Base-by-base conservation (phyloP, 2,329 filamentous ascomycete species). In the Tolypocladium ovalisporum region DNA sequence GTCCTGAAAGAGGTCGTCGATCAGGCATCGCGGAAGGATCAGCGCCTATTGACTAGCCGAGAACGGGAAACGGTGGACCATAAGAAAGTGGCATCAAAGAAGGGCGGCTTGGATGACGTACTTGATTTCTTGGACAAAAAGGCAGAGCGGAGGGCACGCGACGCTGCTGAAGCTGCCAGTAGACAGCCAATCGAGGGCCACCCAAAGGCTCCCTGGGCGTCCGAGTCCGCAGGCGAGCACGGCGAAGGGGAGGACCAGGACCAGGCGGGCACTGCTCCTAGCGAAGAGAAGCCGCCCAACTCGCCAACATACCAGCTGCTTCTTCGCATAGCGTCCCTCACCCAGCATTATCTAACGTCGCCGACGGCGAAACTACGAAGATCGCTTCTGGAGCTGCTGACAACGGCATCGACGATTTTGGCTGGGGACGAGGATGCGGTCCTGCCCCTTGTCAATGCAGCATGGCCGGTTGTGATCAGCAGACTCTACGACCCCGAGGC, bases 301-400 rank as follows among this genome's bases (percentile, higher is more conserved):
- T 88, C 88, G 52, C 87, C 88, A 62, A 89, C 89, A 0, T 95
- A 95, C 70, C 79, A 79, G n/a, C 80, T 97, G 13, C 82, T 97
- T 4, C 79, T 90, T 37, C 87, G 86, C 58, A 94, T 99, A 57
- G 84, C 91, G 29, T 82, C 83, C 54, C 83, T 96, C 1, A 93
- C 91, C 6, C 92, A 96, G 66, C 87, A 96, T 68, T 94, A 97
- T 70, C 81, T 99, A 13, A 91, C 93, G 7, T 92, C 90, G 0
- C 86, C 89, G 0, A 92, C 90, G 0, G 85, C 92, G 0, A 82
- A 84, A 13, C 80, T 99, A 10, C 86, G 93, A 44, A 84, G 84
- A 35, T 89, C 87, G 0, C 79, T 99, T 4, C 82, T 99, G 12
- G 81, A 84, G 19, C 83, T 97, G 7, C 81, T 97, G 15, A 76